phyloP scores from a whole-genome alignment of 2,329 filamentous ascomycete genomes.

The Arthrinium puccinioides region DNA sequence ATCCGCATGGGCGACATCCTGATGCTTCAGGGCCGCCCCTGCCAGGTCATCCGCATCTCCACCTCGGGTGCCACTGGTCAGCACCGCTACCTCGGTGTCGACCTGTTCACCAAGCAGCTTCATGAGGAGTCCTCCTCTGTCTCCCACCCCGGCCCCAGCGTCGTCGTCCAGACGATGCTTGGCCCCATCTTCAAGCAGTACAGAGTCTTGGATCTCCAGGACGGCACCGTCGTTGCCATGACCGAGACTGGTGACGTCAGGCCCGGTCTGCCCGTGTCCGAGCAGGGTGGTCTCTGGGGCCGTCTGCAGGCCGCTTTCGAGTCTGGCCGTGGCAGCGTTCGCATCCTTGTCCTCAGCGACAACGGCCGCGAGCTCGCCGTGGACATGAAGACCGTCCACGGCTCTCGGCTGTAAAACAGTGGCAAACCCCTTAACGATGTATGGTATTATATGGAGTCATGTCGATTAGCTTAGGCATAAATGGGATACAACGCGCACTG shows the following conservation, averaged over 20 bases:
- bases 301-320: conserved; percentile 80
- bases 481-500: too few species aligned
- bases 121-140: conserved; percentile 98
- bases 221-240: conserved; percentile 84
- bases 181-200: conserved; percentile 99
- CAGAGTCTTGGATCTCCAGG: conserved; percentile 94
- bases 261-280: conserved; percentile 86
- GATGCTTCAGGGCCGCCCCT: conserved; percentile 97
- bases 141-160: conserved; percentile 92
- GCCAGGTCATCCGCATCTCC: conserved; percentile 99
- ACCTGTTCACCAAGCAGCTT: conserved; percentile 99
- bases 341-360: conserved; percentile 93
- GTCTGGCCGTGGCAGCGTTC: conserved; percentile 86
- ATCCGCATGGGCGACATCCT: conserved; percentile 98
- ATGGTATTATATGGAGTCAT: conserved; percentile 20
- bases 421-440: conserved; percentile 14
- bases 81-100: conserved; percentile 99
- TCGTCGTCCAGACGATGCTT: conserved; percentile 98
- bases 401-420: conserved; percentile 52
- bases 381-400: conserved; percentile 98
- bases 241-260: conserved; percentile 99
- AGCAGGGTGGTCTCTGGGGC: conserved; percentile 83
- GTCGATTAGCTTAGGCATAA: conserved; percentile 14
- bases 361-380: conserved; percentile 89
- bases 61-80: conserved; percentile 96